Conservation (phyloP, 2,329 filamentous ascomycete genomes). For the Arthroderma sp. region DNA sequence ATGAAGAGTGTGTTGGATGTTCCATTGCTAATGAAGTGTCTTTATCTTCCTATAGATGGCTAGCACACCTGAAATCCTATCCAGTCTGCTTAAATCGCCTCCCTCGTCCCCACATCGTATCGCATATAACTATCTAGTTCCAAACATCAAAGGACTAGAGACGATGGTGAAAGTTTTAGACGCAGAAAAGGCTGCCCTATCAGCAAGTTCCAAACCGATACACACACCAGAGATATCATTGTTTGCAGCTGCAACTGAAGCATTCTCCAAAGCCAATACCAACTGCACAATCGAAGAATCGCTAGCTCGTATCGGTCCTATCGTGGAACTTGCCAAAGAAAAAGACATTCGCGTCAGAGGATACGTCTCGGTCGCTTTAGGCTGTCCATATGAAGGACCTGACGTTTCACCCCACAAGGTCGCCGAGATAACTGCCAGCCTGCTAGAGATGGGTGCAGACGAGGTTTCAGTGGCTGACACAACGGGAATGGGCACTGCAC, state of each 20-base stretch:
- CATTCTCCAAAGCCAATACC: slow-evolving; percentile 52
- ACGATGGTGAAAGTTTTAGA: slow-evolving; percentile 44
- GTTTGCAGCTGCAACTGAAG: slow-evolving; percentile 52
- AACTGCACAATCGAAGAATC: slow-evolving; percentile 53
- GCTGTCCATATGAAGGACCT: slow-evolving; percentile 54
- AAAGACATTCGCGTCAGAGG: slow-evolving; percentile 47
- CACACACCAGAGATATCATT: slow-evolving; percentile 45
- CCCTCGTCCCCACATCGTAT: slow-evolving; percentile 39
- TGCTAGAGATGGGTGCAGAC: slow-evolving; percentile 53
- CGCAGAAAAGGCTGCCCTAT: slow-evolving; percentile 20
- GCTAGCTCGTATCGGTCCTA: slow-evolving; percentile 44
- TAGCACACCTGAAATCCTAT: slow-evolving; percentile 48
- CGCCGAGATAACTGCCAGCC: slow-evolving; percentile 45
- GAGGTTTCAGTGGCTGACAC: slow-evolving; percentile 55
- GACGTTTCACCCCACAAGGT: slow-evolving; percentile 47
- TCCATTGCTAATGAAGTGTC: background rate
- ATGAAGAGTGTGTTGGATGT: slow-evolving; percentile 3
- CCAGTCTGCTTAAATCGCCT: slow-evolving; percentile 38
- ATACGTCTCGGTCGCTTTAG: slow-evolving; percentile 52
- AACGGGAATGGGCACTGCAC: slow-evolving; percentile 54
- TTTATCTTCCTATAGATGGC: slow-evolving; percentile 40
- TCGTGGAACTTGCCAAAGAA: slow-evolving; percentile 43
- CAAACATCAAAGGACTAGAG: slow-evolving; percentile 49
- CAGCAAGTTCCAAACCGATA: slow-evolving; percentile 17
- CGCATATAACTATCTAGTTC: slow-evolving; percentile 53